Evolutionary conservation across 805 yeast species (phyloP).

Genomic region (Metschnikowia lunata): DNA sequence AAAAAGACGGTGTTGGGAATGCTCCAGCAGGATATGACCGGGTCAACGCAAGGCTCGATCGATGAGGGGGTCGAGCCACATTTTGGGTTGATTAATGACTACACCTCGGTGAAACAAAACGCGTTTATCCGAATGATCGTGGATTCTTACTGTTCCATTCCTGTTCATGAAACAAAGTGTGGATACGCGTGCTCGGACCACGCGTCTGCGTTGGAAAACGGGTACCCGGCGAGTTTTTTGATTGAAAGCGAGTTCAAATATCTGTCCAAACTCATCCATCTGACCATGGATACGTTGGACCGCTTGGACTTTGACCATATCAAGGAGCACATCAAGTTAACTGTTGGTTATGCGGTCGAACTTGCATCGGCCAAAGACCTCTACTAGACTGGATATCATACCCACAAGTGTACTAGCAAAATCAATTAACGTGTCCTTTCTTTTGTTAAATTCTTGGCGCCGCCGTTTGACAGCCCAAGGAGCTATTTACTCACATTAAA

Average conservation of each 20-base stretch:
- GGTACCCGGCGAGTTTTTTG: constrained; percentile 80
- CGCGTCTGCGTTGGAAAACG: constrained; percentile 76
- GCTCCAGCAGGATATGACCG: constrained; percentile 96
- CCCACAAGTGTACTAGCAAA: too few relatives aligned
- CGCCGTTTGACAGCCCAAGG: too few relatives aligned
- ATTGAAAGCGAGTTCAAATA: constrained; percentile 69
- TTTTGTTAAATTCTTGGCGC: too few relatives aligned
- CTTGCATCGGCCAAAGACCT: constrained; percentile 30
- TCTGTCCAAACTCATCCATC: constrained; percentile 70
- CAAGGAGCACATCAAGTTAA: constrained; percentile 73
- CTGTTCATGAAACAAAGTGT: constrained; percentile 71
- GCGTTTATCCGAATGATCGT: constrained; percentile 60
- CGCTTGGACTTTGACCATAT: constrained; percentile 74
- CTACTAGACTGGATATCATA: constrained; percentile 3
- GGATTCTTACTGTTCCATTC: constrained; percentile 58
- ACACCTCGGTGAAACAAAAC: constrained; percentile 51
- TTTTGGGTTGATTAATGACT: constrained; percentile 79
- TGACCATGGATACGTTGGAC: constrained; percentile 75
- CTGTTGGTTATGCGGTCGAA: constrained; percentile 70
- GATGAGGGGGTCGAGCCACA: constrained; percentile 53
- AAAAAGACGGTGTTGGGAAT: constrained; percentile 64
- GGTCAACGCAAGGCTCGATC: constrained; percentile 53
- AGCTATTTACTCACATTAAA: too few relatives aligned
- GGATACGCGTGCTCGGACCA: constrained; percentile 96
- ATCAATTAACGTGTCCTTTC: too few relatives aligned